Percentiles rank a stretch among this genome's conserved stretches.
Evolutionary conservation across 352 stramenopile genomes (phyloP).

Genomic region (Sclerospora graminicola): DNA sequence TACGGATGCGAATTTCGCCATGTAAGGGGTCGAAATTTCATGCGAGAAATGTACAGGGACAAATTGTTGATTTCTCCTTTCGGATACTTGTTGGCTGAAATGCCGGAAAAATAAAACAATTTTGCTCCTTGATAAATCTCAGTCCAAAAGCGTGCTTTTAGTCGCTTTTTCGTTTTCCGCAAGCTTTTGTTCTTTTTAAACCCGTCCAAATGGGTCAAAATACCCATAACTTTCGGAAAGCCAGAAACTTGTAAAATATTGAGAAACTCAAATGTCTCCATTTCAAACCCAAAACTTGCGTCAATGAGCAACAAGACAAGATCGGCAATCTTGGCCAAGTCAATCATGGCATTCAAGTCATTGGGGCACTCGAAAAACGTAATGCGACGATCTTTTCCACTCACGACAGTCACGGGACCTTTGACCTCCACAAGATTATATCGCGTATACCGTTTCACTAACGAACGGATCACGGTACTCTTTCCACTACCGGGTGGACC

Average conservation of each 20-base stretch:
- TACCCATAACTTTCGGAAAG: conserved; percentile 94
- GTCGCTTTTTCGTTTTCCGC: conserved; percentile 95
- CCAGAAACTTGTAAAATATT: conserved; percentile 96
- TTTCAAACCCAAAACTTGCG: conserved; percentile 99
- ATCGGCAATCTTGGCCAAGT: conserved; percentile 98
- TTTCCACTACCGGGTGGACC: conserved; percentile 95
- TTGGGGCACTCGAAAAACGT: conserved; percentile 99
- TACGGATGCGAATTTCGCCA: conserved; percentile 99
- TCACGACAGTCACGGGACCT: conserved; percentile 98
- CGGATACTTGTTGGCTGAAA: conserved; percentile 98
- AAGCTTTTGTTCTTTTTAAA: conserved; percentile 98
- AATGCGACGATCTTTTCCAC: conserved; percentile 94
- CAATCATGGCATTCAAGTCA: conserved; percentile 88
- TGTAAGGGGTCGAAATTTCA: conserved; percentile 97
- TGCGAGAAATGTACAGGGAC: conserved; percentile 93
- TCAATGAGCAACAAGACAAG: conserved; percentile 98
- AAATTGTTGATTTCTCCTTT: conserved; percentile 99
- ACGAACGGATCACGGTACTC: conserved; percentile 93
- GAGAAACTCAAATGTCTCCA: conserved; percentile 99
- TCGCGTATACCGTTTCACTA: conserved; percentile 99
- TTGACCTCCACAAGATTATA: conserved; percentile 95
- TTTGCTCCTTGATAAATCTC: conserved; percentile 94
- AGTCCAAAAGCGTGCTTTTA: conserved; percentile 99
- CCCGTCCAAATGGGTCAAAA: conserved; percentile 97
- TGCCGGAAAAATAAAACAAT: conserved; percentile 96